Conservation (phyloP, 2,329 filamentous ascomycete genomes). For the Metarhizium rileyi region DNA sequence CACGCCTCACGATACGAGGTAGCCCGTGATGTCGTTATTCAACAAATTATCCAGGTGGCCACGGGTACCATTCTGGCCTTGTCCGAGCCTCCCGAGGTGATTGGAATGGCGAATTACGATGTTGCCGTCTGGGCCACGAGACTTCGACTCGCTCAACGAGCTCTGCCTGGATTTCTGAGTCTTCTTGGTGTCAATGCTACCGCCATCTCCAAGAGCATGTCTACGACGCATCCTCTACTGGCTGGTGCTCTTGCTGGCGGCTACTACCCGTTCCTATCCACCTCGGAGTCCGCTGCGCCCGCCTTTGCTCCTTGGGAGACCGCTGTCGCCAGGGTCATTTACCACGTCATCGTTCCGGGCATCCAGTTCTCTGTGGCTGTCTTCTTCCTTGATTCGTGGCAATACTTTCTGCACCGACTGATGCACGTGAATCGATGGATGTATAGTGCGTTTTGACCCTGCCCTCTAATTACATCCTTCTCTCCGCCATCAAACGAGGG, state of each 20-base stretch:
- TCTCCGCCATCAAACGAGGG: constrained; percentile 25
- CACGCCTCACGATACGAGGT: constrained; percentile 79
- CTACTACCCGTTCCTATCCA: constrained; percentile 60
- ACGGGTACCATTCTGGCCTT: constrained; percentile 58
- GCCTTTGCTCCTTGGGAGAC: constrained; percentile 82
- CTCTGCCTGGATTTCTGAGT: constrained; percentile 62
- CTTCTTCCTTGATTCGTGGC: constrained; percentile 84
- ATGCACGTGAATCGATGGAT: constrained; percentile 99
- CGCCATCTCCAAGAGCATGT: constrained; percentile 66
- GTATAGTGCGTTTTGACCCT: constrained; percentile 59
- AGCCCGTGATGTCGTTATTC: constrained; percentile 79
- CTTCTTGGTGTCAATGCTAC: constrained; percentile 67
- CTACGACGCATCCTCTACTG: constrained; percentile 59
- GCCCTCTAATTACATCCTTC: constrained; percentile 3
- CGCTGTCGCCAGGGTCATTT: constrained; percentile 62
- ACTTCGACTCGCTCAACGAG: constrained; percentile 67
- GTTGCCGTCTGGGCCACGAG: constrained; percentile 83
- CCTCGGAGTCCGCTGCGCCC: constrained; percentile 50
- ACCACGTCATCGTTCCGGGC: constrained; percentile 66
- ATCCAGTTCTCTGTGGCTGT: constrained; percentile 70
- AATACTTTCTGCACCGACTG: constrained; percentile 90
- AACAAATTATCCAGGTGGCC: constrained; percentile 80
- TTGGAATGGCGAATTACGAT: constrained; percentile 75
- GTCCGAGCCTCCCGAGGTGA: constrained; percentile 63
- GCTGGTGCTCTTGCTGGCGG: constrained; percentile 72